These are phyloP conservation scores for Steccherinum ochraceum DNA, from an alignment of 768 basidiomycete genomes.

Conservation along the genomic window DNA sequence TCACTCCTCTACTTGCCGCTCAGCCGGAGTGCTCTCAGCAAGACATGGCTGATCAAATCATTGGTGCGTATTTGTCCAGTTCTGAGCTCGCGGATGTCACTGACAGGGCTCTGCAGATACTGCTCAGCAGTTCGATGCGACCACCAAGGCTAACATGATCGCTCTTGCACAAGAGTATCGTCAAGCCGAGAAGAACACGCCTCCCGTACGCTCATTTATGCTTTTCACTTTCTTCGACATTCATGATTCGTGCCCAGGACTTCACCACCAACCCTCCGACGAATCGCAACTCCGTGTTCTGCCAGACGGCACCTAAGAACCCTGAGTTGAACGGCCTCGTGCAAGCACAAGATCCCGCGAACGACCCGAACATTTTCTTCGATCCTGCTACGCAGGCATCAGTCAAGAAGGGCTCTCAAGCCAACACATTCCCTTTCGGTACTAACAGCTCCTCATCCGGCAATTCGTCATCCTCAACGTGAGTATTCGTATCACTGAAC, in stretches of 20 bases:
- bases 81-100: not conserved
- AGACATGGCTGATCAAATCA: slow-evolving; percentile 51
- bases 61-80: slow-evolving; percentile 30
- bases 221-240: not conserved
- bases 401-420: slow-evolving; percentile 40
- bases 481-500: not conserved
- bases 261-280: slow-evolving; percentile 46
- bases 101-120: no score
- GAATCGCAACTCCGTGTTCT: slow-evolving; percentile 44
- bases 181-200: slow-evolving; percentile 54
- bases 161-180: slow-evolving; percentile 46
- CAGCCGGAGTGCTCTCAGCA: slow-evolving; percentile 51
- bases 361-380: slow-evolving; percentile 26
- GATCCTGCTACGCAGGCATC: slow-evolving; percentile 27
- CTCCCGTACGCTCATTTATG: slow-evolving; percentile 33
- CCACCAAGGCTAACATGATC: slow-evolving; percentile 46
- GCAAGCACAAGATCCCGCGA: slow-evolving; percentile 30
- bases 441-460: slow-evolving; percentile 4
- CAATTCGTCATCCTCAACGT: slow-evolving; percentile 1
- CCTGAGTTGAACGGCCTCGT: slow-evolving; percentile 29
- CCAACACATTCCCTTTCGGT: slow-evolving; percentile 27
- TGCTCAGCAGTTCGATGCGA: slow-evolving; percentile 43
- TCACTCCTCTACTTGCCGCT: slow-evolving; percentile 46
- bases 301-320: slow-evolving; percentile 30
- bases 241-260: slow-evolving; percentile 27